Evolutionary conservation across 108 stramenopile genomes (phyloP).

Genomic region (Poteriospumella lacustris): DNA sequence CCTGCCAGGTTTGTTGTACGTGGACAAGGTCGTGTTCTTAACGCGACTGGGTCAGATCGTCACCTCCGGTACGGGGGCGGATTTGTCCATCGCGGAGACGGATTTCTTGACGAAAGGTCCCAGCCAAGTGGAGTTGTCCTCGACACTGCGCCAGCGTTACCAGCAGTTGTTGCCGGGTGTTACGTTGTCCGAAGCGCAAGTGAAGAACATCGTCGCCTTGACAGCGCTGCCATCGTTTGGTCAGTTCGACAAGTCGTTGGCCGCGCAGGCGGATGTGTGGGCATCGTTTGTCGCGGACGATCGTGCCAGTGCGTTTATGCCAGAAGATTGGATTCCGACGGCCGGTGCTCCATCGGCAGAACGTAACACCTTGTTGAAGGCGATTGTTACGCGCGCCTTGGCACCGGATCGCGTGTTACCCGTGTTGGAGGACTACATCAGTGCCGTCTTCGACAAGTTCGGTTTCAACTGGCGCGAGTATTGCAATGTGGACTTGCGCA

Average conservation of each 20-base stretch:
- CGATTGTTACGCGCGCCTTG: constrained; percentile 47
- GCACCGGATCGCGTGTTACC: constrained; percentile 87
- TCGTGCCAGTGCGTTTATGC: not conserved
- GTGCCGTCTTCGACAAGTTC: constrained; percentile 60
- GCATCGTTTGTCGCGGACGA: not conserved
- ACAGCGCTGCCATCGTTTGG: not conserved
- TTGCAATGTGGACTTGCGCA: constrained; percentile 38
- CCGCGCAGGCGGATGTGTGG: not conserved
- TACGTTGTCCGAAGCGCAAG: not conserved
- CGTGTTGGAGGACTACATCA: constrained; percentile 65
- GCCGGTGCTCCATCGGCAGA: not conserved
- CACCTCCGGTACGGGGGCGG: not conserved
- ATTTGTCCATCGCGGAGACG: not conserved
- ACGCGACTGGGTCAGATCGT: constrained; percentile 69
- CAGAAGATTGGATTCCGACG: not conserved
- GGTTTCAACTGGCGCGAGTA: constrained; percentile 39
- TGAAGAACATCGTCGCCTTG: not conserved
- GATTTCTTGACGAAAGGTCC: not conserved
- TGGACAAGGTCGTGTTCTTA: constrained; percentile 88
- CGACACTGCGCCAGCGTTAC: not conserved
- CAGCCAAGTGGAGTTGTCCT: not conserved
- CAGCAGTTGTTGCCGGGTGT: not conserved
- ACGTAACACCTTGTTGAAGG: constrained; percentile 31
- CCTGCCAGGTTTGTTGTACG: constrained; percentile 70
- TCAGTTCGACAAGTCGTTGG: not conserved